phyloP scores from a whole-genome alignment of 1,284 basidiomycete species.

The Boletus sp. region DNA sequence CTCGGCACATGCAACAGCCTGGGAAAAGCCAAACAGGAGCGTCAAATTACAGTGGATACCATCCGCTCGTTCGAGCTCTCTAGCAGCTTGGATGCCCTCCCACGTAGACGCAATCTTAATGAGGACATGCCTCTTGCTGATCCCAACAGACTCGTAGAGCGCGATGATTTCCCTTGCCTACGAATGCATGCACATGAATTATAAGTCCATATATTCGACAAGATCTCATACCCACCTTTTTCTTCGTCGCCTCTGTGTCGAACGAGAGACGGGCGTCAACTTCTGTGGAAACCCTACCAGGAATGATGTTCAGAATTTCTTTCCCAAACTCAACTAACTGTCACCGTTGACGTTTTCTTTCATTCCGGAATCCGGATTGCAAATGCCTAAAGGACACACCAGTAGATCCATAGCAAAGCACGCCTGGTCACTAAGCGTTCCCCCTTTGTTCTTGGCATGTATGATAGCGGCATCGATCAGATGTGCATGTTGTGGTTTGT shows the following conservation, averaged over 20 bases:
- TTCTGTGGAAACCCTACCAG: constrained; percentile 98
- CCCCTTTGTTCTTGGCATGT: constrained; percentile 82
- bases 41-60: constrained; percentile 99
- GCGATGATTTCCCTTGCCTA: constrained; percentile 91
- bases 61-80: constrained; percentile 89
- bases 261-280: constrained; percentile 97
- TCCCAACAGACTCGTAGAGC: constrained; percentile 89
- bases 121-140: constrained; percentile 89
- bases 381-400: constrained; percentile 44
- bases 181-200: not conserved
- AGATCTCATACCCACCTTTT: constrained; percentile 56
- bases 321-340: constrained; percentile 95
- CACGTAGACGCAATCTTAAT: constrained; percentile 99
- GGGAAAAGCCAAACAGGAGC: constrained; percentile 95
- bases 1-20: constrained; percentile 98
- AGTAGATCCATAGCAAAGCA: constrained; percentile 87
- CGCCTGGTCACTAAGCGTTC: constrained; percentile 69
- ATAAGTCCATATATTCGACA: not conserved
- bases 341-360: not conserved
- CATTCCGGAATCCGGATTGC: too few species aligned
- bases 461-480: constrained; percentile 85
- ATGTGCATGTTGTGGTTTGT: constrained; percentile 83
- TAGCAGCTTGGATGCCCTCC: constrained; percentile 99
- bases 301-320: constrained; percentile 93
- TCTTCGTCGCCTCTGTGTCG: constrained; percentile 88